Base-by-base conservation (phyloP, 305 asterid genomes). In the Ilex paraguariensis region DNA sequence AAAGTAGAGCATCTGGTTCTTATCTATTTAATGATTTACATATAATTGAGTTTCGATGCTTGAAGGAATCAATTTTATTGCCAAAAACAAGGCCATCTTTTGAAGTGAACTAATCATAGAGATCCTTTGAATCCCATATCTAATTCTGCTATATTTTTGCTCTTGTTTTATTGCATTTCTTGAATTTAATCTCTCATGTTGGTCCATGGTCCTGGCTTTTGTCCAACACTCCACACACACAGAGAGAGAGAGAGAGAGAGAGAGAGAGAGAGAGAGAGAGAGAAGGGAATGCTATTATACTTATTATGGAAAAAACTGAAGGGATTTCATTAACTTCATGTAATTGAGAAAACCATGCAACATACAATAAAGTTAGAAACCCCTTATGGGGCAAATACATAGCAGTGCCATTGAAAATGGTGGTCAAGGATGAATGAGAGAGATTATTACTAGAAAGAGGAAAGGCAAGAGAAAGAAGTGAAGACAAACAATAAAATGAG, bases 1-100 rank as follows among this genome's bases (percentile, higher is more conserved):
- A 63, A 68, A 68, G 62, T 13, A 55, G 59, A 63, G 74, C 66
- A 64, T 73, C 78, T 4, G 59, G 73, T 73, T 73, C 78, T 72
- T 66, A 59, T 73, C 69, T 68, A 50, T 68, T 45, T 67, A 31
- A 62, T 45, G 67, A 60, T 60, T 67, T 60, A 14, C 8, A 58
- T 64, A 64, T 54, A 66, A 63, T 67, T 56, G 46, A 39, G 64
- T 54, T 57, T 36, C 46, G 63, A 73, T 63, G 70, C 77, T 67
- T 63, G 10, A 73, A 55, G 70, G 67, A 64, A 60, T 44, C 57
- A 49, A 54, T 51, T 44, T 32, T 13, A 72, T 39, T 70, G 66
- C 61, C 64, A 62, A 52, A 60, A 62, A 36, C 54, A 60, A 28
- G 42, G 46, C 59, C 62, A 30, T 59, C 57, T 68, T 68, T 54